phyloP scores from a whole-genome alignment of 805 yeast species.

The Saitoella complicata region DNA sequence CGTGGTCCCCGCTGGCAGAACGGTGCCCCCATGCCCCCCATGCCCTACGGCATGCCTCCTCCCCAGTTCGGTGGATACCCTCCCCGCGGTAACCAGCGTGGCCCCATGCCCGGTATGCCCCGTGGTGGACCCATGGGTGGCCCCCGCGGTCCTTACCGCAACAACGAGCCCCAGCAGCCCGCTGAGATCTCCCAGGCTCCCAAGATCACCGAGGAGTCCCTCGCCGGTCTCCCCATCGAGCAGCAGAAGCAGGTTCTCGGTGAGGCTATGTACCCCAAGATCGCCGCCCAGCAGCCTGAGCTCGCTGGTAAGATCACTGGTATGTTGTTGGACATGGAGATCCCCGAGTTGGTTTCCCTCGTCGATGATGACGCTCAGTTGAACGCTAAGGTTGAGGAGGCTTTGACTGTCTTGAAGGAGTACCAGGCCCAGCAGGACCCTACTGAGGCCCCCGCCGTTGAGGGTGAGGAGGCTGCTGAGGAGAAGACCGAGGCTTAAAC shows the following conservation, averaged over 20 bases:
- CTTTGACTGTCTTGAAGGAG: constrained; percentile 83
- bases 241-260: constrained; percentile 96
- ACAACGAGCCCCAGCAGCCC: constrained; percentile 8
- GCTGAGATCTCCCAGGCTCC: constrained; percentile 16
- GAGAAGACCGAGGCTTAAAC: too few relatives aligned
- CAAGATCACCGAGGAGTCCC: constrained; percentile 25
- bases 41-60: constrained; percentile 28
- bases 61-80: constrained; percentile 8
- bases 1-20: constrained; percentile 10
- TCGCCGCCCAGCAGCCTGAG: constrained; percentile 74
- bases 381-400: constrained; percentile 84
- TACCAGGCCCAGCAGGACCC: constrained; percentile 31
- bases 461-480: neutral
- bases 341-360: constrained; percentile 73
- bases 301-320: constrained; percentile 98
- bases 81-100: constrained; percentile 6
- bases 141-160: constrained; percentile 15
- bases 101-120: constrained; percentile 6
- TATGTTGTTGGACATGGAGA: constrained; percentile 93
- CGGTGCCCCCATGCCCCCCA: constrained; percentile 25
- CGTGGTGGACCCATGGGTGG: constrained; percentile 13
- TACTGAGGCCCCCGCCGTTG: constrained; percentile 6
- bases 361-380: constrained; percentile 81
- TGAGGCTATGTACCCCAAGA: constrained; percentile 90
- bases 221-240: constrained; percentile 52